These are phyloP conservation scores for Globisporangium radiosum DNA, from an alignment of 352 stramenopile species.

Conservation along the genomic window DNA sequence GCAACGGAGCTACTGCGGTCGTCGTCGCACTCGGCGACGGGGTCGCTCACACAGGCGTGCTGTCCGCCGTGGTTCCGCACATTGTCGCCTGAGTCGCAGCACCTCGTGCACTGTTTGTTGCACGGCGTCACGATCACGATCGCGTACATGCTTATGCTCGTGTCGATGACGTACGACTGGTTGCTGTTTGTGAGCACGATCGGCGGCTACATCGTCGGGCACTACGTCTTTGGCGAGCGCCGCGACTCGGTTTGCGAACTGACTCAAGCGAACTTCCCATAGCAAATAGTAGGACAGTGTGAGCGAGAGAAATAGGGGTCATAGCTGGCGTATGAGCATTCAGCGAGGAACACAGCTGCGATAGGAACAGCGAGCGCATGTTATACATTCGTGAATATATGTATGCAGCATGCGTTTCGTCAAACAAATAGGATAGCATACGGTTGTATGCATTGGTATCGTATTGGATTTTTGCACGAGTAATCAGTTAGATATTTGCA, in stretches of 20 bases:
- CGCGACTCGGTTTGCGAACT: constrained; percentile 31
- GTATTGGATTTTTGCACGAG: too few species aligned
- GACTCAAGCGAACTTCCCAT: constrained; percentile 17
- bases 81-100: constrained; percentile 36
- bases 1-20: constrained; percentile 38
- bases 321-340: constrained; percentile 2
- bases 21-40: constrained; percentile 20
- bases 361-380: too few species aligned
- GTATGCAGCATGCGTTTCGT: too few species aligned
- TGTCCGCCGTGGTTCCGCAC: constrained; percentile 51
- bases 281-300: background rate
- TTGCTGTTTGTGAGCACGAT: constrained; percentile 51
- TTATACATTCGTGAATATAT: too few species aligned
- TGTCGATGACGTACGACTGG: constrained; percentile 77
- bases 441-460: too few species aligned
- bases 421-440: too few species aligned
- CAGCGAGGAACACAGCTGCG: too few species aligned
- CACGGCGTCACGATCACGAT: constrained; percentile 60
- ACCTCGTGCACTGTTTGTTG: constrained; percentile 48
- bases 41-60: constrained; percentile 26
- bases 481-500: too few species aligned
- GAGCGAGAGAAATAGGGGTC: constrained; percentile 1
- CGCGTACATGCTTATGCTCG: constrained; percentile 77
- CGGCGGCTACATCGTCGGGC: constrained; percentile 45
- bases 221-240: constrained; percentile 66